Conservation (phyloP, 1,284 basidiomycete genomes). For the Pseudozyma thailandica region DNA sequence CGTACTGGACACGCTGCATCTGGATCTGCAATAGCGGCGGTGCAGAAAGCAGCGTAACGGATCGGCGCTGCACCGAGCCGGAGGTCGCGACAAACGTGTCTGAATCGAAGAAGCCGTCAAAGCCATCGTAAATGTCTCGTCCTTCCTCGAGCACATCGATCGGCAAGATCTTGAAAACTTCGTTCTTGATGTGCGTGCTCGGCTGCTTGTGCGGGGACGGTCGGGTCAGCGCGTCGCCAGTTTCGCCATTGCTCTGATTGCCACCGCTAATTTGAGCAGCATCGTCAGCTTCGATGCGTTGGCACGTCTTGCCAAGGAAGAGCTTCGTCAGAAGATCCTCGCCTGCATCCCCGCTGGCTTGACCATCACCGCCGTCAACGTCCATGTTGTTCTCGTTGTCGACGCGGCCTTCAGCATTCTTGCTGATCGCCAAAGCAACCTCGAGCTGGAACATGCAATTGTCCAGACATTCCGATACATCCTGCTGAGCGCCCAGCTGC, state of each 20-base stretch:
- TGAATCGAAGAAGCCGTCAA: slow-evolving; percentile 91
- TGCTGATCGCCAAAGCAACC: slow-evolving; percentile 78
- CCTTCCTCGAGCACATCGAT: slow-evolving; percentile 88
- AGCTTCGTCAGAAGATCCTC: slow-evolving; percentile 49
- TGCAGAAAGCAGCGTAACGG: slow-evolving; percentile 84
- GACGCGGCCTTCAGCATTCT: background rate
- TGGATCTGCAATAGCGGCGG: slow-evolving; percentile 95
- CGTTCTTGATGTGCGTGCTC: slow-evolving; percentile 82
- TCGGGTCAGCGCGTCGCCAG: slow-evolving; percentile 9
- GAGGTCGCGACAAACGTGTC: slow-evolving; percentile 80
- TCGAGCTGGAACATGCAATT: slow-evolving; percentile 99
- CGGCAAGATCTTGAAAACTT: slow-evolving; percentile 90
- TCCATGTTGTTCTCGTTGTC: slow-evolving; percentile 25
- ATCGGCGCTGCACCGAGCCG: slow-evolving; percentile 85
- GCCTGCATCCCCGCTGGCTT: background rate
- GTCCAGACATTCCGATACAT: slow-evolving; percentile 98
- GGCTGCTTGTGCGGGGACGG: slow-evolving; percentile 33
- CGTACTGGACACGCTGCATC: slow-evolving; percentile 95
- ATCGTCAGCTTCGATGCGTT: slow-evolving; percentile 49
- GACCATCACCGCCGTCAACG: slow-evolving; percentile 19
- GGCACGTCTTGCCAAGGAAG: slow-evolving; percentile 59
- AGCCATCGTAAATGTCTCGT: slow-evolving; percentile 90
- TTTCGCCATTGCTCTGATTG: slow-evolving; percentile 1
- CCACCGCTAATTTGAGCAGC: background rate
- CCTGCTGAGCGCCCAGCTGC: slow-evolving; percentile 86